Evolutionary conservation across 139 green algal genomes (phyloP).

Genomic region (Dunaliella primolecta): DNA sequence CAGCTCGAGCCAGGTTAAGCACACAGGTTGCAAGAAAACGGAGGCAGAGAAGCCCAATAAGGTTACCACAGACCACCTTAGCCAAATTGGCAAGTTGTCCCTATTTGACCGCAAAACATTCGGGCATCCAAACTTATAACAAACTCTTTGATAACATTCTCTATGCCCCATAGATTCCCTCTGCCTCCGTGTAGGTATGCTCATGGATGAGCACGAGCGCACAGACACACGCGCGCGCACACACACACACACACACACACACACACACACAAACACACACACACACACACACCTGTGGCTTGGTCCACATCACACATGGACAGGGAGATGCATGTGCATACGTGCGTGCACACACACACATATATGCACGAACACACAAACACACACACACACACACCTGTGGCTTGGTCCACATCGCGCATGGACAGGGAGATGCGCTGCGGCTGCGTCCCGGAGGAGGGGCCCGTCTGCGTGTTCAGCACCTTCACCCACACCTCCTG

Average conservation of each 20-base stretch:
- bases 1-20: no score
- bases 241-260: background rate
- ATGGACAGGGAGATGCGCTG: slow-evolving; percentile 83
- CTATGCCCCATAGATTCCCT: no score
- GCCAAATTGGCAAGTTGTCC: no score
- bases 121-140: no score
- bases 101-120: no score
- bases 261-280: background rate
- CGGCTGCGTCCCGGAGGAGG: slow-evolving; percentile 7
- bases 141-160: no score
- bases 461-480: slow-evolving; percentile 32
- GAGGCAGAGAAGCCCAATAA: no score
- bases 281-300: slow-evolving; percentile 51
- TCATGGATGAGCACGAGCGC: background rate
- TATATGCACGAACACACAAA: background rate
- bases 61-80: no score
- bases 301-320: slow-evolving; percentile 97
- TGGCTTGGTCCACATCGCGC: slow-evolving; percentile 93
- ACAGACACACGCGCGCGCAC: background rate
- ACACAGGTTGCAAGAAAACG: no score
- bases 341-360: background rate
- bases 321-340: slow-evolving; percentile 78
- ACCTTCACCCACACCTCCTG: slow-evolving; percentile 88
- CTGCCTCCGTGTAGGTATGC: no score
- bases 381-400: slow-evolving; percentile 35